Base-by-base conservation (phyloP, 202 grass and related monocot genomes). In the Cymbopogon flexuosus region DNA sequence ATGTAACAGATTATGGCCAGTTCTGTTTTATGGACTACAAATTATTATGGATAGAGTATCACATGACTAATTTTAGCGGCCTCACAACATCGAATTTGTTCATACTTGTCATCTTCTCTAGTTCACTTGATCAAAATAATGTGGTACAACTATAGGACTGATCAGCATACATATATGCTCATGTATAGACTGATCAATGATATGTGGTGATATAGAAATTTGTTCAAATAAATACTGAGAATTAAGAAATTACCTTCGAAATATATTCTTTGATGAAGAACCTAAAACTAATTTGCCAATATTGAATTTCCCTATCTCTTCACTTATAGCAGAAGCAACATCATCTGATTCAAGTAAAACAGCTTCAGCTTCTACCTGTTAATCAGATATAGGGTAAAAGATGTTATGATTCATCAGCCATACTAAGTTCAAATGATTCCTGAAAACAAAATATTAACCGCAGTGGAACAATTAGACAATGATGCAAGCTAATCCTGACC, bases 291-390 rank as follows among this genome's bases (percentile, higher is more conserved):
- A 80, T 75, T 82, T 99, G 77, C 64, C 81, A 58, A 99, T 91
- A 41, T 78, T 83, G 72, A 82, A 93, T 85, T 90, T 89, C 6
- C 35, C 45, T 43, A 99, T 85, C 79, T 96, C 90, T 76, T 85
- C 77, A 9, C 70, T 90, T 88, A 99, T 90, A 41, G 90, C 92
- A 47, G 86, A 63, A 60, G 90, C 68, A 21, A 93, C 72, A 74
- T 96, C 87, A 68, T 93, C 83, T 46, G 90, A 89, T 85, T 99
- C 96, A 37, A 99, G 70, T 76, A 99, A 74, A 43, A 90, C 85
- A 70, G 89, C 87, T 85, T 99, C 90, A 23, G 90, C 84, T 65
- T 99, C 96, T 75, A 96, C 93, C 96, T 99, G 83, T 24, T 29
- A 19, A 82, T 51, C 27, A 80, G 24, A 75, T 19, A 29, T 22